Percentiles rank a stretch among this genome's conserved stretches.
These are phyloP conservation scores for Cucurbita maxima DNA, from an alignment of 306 rosid genomes.

Conservation along the genomic window DNA sequence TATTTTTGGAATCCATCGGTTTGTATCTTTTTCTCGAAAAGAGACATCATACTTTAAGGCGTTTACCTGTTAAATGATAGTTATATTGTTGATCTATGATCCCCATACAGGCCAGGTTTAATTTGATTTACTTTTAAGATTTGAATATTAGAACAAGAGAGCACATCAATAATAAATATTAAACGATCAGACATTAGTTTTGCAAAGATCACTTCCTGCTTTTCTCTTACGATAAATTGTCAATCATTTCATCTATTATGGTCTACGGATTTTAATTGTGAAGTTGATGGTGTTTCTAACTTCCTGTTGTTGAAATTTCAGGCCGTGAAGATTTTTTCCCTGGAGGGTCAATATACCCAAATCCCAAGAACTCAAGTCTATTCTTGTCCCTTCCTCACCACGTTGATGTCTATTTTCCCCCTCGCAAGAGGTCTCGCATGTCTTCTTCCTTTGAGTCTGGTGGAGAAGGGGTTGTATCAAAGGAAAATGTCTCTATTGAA, in stretches of 20 bases:
- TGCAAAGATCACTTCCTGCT: neutral
- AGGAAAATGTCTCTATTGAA: slow-evolving; percentile 52
- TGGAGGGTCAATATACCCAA: slow-evolving; percentile 61
- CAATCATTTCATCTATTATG: neutral
- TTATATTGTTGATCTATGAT: neutral
- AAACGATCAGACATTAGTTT: neutral
- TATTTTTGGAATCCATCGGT: neutral
- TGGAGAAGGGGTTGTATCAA: slow-evolving; percentile 36
- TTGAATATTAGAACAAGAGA: neutral
- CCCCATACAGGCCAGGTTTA: neutral
- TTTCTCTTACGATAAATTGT: neutral
- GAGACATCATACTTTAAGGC: neutral
- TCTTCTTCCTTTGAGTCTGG: slow-evolving; percentile 36
- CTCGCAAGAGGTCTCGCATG: slow-evolving; percentile 61
- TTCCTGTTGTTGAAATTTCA: slow-evolving; percentile 24
- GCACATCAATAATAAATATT: neutral
- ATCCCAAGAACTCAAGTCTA: slow-evolving; percentile 62
- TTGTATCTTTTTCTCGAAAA: neutral
- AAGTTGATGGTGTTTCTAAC: neutral
- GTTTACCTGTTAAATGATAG: neutral
- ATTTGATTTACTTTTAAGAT: neutral
- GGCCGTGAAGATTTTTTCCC: slow-evolving; percentile 64
- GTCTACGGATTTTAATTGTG: neutral
- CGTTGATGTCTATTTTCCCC: slow-evolving; percentile 47
- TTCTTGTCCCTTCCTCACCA: slow-evolving; percentile 61